Percentiles rank a stretch among this genome's conserved stretches.
Evolutionary conservation across 225 moss, liverwort and hornwort species (phyloP).

Genomic region (Pleurozium schreberi): DNA sequence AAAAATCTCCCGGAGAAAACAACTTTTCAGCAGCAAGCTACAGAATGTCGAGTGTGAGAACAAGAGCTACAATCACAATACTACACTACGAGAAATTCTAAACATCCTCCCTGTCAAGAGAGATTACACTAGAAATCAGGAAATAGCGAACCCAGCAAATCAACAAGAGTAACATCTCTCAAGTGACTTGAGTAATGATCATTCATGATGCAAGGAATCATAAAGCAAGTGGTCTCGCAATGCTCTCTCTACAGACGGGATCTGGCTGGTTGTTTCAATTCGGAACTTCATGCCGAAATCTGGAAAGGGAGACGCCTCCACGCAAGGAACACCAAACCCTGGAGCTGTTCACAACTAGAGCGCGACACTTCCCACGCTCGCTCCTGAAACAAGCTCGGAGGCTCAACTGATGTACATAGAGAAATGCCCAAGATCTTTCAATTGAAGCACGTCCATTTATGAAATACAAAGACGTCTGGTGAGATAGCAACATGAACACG

Average conservation of each 20-base stretch:
- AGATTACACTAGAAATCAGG: too few relatives aligned
- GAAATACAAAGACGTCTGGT: slow-evolving; percentile 23
- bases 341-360: neutral
- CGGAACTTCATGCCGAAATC: neutral
- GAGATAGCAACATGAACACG: neutral
- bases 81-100: neutral
- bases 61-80: too few relatives aligned
- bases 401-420: neutral
- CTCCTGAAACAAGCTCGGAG: neutral
- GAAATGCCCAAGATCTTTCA: neutral
- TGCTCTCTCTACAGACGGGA: neutral
- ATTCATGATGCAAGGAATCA: neutral
- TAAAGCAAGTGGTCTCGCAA: neutral
- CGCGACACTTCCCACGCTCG: neutral
- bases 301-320: neutral
- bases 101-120: neutral
- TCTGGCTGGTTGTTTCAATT: neutral
- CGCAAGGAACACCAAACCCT: neutral
- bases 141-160: too few relatives aligned
- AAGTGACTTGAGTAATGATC: neutral
- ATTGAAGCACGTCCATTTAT: slow-evolving; percentile 5
- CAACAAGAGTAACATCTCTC: too few relatives aligned
- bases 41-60: neutral
- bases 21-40: neutral
- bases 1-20: neutral